A percentile compares a stretch with the other conserved stretches of the same genome.
Conservation (phyloP, 169 alveolate species). For the Pseudocohnilembus persalinus region DNA sequence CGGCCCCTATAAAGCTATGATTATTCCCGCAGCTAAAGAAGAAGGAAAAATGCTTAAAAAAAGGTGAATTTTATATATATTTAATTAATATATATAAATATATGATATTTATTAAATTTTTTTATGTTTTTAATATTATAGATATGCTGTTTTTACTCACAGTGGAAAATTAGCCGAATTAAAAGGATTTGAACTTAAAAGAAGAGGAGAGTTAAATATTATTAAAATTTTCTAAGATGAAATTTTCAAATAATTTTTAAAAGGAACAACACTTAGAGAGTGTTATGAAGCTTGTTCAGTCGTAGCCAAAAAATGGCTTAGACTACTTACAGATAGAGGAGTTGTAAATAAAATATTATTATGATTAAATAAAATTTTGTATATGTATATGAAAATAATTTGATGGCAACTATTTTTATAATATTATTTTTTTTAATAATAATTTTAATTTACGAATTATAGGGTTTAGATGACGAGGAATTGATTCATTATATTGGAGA, state of each 20-base stretch:
- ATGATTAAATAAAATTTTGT: too few relatives aligned
- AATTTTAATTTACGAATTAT: too few relatives aligned
- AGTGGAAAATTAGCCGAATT: slow-evolving; percentile 93
- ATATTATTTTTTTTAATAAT: slow-evolving; percentile 93
- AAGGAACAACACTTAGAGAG: slow-evolving; percentile 93
- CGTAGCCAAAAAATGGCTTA: slow-evolving; percentile 92
- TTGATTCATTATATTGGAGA: slow-evolving; percentile 93
- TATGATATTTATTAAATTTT: slow-evolving; percentile 1
- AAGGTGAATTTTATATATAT: background rate
- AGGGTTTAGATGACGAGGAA: slow-evolving; percentile 91
- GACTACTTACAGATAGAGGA: slow-evolving; percentile 61
- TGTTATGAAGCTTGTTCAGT: slow-evolving; percentile 94
- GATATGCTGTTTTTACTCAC: slow-evolving; percentile 95
- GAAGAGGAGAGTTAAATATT: slow-evolving; percentile 98
- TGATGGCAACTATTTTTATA: background rate
- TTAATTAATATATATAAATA: background rate
- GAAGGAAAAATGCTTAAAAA: slow-evolving; percentile 94
- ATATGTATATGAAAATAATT: background rate
- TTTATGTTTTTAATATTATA: too few relatives aligned
- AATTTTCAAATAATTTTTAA: slow-evolving; percentile 93
- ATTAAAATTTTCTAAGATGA: slow-evolving; percentile 97
- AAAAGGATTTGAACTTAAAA: slow-evolving; percentile 97
- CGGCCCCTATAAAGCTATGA: slow-evolving; percentile 99
- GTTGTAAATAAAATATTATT: too few relatives aligned
- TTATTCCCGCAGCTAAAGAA: slow-evolving; percentile 97